Percentiles rank a stretch among this genome's conserved stretches.
Evolutionary conservation across 108 stramenopile species (phyloP).

Genomic region (Conticribra weissflogii): DNA sequence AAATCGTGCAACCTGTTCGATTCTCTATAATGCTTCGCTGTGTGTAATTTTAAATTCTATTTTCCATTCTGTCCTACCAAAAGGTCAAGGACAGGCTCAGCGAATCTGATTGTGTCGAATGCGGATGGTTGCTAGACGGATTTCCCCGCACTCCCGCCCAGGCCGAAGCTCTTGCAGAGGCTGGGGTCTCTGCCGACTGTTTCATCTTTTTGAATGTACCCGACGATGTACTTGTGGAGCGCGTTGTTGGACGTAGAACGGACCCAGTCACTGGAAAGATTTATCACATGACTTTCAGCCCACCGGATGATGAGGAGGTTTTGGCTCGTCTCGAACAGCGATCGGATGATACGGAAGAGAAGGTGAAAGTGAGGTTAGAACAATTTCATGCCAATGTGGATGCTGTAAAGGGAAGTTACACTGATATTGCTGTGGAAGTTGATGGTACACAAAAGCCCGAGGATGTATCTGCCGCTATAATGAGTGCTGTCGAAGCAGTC

Average conservation of each 20-base stretch:
- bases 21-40: too few relatives aligned
- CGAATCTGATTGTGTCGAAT: slow-evolving; percentile 79
- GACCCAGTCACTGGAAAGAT: slow-evolving; percentile 96
- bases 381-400: slow-evolving; percentile 91
- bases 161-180: slow-evolving; percentile 85
- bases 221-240: slow-evolving; percentile 91
- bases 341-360: slow-evolving; percentile 97
- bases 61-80: too few relatives aligned
- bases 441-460: slow-evolving; percentile 74
- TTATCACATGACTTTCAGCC: slow-evolving; percentile 94
- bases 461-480: slow-evolving; percentile 56
- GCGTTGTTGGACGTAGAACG: slow-evolving; percentile 94
- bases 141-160: slow-evolving; percentile 96
- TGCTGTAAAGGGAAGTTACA: slow-evolving; percentile 76
- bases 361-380: slow-evolving; percentile 88
- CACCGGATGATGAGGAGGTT: slow-evolving; percentile 83
- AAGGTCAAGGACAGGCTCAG: slow-evolving; percentile 87
- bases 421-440: slow-evolving; percentile 73
- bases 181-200: slow-evolving; percentile 85
- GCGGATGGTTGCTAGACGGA: slow-evolving; percentile 97
- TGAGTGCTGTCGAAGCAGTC: slow-evolving; percentile 37
- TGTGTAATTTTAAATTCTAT: too few relatives aligned
- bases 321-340: slow-evolving; percentile 83
- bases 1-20: slow-evolving; percentile 4
- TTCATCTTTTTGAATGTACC: slow-evolving; percentile 96